Evolutionary conservation across 129 eudicot species (phyloP).

Genomic region (Lactuca sativa): DNA sequence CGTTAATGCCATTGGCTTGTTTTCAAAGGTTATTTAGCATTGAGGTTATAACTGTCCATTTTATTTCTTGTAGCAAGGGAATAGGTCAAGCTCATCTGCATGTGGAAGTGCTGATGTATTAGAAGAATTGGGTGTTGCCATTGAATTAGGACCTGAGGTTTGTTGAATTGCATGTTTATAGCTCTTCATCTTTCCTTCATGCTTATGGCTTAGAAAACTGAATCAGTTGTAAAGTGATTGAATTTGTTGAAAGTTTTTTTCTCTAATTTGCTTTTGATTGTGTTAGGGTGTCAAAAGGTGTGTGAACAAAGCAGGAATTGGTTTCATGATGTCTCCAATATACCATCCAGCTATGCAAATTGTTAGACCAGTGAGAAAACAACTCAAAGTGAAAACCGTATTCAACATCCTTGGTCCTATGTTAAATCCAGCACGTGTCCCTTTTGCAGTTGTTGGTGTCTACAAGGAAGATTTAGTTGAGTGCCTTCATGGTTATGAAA

Average conservation of each 20-base stretch:
- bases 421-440: constrained; percentile 91
- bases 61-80: constrained; percentile 75
- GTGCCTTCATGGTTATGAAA: constrained; percentile 17
- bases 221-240: neutral
- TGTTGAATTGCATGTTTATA: constrained; percentile 11
- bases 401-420: constrained; percentile 89
- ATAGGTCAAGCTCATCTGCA: constrained; percentile 88
- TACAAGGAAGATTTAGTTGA: constrained; percentile 79
- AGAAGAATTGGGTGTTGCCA: constrained; percentile 81
- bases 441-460: constrained; percentile 94
- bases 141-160: constrained; percentile 85
- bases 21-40: constrained; percentile 11
- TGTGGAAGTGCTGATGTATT: constrained; percentile 97
- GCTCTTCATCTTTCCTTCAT: neutral
- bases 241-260: neutral
- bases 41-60: constrained; percentile 20
- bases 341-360: constrained; percentile 95
- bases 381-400: constrained; percentile 89
- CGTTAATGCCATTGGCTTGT: neutral
- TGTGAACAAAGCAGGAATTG: constrained; percentile 75
- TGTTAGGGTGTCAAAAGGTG: constrained; percentile 74
- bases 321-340: constrained; percentile 90
- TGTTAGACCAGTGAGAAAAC: constrained; percentile 80
- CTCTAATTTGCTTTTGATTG: constrained; percentile 1
- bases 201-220: constrained; percentile 5